phyloP scores from a whole-genome alignment of 2,329 filamentous ascomycete species.

The Arthrobotrys conoides region DNA sequence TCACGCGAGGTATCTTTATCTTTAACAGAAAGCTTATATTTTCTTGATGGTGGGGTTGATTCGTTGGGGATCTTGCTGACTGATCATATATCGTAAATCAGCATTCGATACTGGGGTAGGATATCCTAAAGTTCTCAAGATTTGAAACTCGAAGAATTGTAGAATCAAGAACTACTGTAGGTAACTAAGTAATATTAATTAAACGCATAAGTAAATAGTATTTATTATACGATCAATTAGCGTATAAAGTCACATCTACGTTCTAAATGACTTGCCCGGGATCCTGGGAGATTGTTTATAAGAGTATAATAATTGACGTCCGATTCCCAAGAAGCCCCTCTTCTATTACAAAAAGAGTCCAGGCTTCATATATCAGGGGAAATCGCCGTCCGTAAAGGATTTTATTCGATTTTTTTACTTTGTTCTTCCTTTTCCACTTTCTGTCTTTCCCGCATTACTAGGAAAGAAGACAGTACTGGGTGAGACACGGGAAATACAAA shows the following conservation, averaged over 20 bases:
- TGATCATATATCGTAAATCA: background rate
- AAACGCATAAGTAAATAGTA: too few relatives aligned
- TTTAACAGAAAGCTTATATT: conserved; percentile 3
- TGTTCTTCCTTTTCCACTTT: conserved; percentile 57
- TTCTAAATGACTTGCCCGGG: background rate
- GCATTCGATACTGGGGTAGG: too few relatives aligned
- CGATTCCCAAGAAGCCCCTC: conserved; percentile 11
- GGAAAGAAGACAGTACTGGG: conserved; percentile 41
- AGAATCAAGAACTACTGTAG: too few relatives aligned
- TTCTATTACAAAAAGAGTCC: background rate
- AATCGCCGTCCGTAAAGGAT: conserved; percentile 57
- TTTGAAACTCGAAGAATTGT: too few relatives aligned
- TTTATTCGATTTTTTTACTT: conserved; percentile 60
- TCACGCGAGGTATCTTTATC: background rate
- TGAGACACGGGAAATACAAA: conserved; percentile 38
- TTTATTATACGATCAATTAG: too few relatives aligned
- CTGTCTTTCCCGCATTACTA: conserved; percentile 20
- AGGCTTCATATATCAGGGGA: conserved; percentile 9
- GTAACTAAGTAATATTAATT: too few relatives aligned
- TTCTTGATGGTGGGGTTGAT: conserved; percentile 16
- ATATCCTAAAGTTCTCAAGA: too few relatives aligned
- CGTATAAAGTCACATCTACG: background rate
- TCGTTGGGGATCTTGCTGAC: background rate
- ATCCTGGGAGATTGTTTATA: background rate
- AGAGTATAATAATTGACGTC: conserved; percentile 17